Conservation (phyloP, 192 early-diverging fungal species). For the Coemansia sp. region DNA sequence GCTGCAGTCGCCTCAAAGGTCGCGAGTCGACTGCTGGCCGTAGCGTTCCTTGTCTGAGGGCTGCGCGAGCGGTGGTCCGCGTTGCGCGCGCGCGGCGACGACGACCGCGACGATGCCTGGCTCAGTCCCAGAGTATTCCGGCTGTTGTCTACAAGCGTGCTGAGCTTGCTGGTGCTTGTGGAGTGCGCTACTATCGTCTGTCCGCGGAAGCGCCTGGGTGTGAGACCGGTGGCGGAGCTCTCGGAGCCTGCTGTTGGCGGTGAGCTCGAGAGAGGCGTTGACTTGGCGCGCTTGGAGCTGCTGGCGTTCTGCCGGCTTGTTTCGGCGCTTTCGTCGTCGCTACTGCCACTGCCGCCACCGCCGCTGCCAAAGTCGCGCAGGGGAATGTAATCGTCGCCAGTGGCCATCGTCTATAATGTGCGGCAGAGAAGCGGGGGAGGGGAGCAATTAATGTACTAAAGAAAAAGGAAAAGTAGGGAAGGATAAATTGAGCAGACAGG, state of each 20-base stretch:
- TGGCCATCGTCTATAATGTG: slow-evolving; percentile 3
- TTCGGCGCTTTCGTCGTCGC: not conserved
- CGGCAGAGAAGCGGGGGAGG: not conserved
- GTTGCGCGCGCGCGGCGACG: not conserved
- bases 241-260: slow-evolving; percentile 2
- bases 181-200: not conserved
- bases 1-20: not conserved
- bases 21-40: not conserved
- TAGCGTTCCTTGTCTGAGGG: not conserved
- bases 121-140: too few species aligned
- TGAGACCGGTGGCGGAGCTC: not conserved
- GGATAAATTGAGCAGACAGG: not conserved
- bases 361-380: slow-evolving; percentile 2
- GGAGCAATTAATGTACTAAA: not conserved
- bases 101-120: not conserved
- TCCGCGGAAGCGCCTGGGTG: slow-evolving; percentile 7
- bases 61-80: not conserved
- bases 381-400: slow-evolving; percentile 9
- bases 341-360: not conserved
- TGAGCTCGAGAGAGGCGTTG: not conserved
- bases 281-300: not conserved
- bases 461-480: not conserved
- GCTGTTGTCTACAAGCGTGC: not conserved
- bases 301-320: too few species aligned
- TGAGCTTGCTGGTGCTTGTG: slow-evolving; percentile 7